These are phyloP conservation scores for Malus orientalis DNA, from an alignment of 306 rosid species.

Conservation along the genomic window DNA sequence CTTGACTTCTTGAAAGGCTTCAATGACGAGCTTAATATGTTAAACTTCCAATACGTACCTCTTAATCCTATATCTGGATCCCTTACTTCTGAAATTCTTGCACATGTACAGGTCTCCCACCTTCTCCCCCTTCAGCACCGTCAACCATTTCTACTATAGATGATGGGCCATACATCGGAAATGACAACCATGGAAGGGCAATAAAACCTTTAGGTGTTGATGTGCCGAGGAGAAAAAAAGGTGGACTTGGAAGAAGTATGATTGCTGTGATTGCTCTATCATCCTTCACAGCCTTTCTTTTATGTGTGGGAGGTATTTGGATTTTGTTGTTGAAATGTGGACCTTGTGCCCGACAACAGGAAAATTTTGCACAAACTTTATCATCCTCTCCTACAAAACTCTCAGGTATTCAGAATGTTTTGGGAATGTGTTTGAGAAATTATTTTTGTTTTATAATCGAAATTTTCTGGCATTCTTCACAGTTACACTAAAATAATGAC, in stretches of 20 bases:
- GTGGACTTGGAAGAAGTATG: slow-evolving; percentile 40
- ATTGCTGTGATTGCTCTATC: slow-evolving; percentile 51
- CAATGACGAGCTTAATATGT: not conserved
- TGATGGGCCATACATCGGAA: slow-evolving; percentile 47
- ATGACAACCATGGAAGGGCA: slow-evolving; percentile 39
- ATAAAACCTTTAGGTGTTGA: slow-evolving; percentile 86
- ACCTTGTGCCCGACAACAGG: slow-evolving; percentile 15
- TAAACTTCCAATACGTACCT: not conserved
- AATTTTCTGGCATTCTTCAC: not conserved
- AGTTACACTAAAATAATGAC: not conserved
- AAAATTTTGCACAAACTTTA: slow-evolving; percentile 35
- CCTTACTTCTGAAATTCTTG: slow-evolving; percentile 16
- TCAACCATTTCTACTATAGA: slow-evolving; percentile 43
- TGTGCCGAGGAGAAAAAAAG: slow-evolving; percentile 49
- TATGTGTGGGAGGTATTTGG: slow-evolving; percentile 62
- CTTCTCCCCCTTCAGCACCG: slow-evolving; percentile 78
- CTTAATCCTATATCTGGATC: not conserved
- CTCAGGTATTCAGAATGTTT: slow-evolving; percentile 39
- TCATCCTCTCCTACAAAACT: slow-evolving; percentile 42
- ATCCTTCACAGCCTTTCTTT: slow-evolving; percentile 54
- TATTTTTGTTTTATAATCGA: not conserved
- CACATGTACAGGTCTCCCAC: slow-evolving; percentile 78
- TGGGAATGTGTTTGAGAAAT: not conserved
- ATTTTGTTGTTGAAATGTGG: slow-evolving; percentile 47
- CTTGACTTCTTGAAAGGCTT: not conserved